These are phyloP conservation scores for Thinopyrum elongatum DNA, from an alignment of 176 grass and related monocot species.

Conservation along the genomic window DNA sequence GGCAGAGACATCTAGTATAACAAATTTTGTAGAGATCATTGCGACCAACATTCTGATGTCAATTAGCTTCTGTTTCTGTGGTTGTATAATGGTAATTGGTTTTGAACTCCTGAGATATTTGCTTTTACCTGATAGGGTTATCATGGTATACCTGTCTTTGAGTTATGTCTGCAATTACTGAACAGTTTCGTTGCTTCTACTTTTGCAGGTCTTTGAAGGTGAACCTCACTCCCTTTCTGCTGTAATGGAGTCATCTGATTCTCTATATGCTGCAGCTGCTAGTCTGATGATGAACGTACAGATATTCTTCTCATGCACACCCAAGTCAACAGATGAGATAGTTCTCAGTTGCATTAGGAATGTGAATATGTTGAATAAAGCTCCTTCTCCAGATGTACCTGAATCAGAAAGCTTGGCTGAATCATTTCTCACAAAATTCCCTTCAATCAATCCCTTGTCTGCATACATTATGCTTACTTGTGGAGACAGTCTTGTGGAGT, in stretches of 20 bases:
- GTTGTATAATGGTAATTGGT: slow-evolving; percentile 88
- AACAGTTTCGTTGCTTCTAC: slow-evolving; percentile 3
- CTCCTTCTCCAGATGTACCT: slow-evolving; percentile 52
- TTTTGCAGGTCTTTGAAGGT: slow-evolving; percentile 84
- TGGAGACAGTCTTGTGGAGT: slow-evolving; percentile 53
- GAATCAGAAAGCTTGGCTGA: slow-evolving; percentile 82
- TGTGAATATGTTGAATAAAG: slow-evolving; percentile 38
- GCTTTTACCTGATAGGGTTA: slow-evolving; percentile 13
- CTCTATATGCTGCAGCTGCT: slow-evolving; percentile 73
- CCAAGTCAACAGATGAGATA: slow-evolving; percentile 84
- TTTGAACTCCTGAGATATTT: slow-evolving; percentile 16
- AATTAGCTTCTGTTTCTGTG: slow-evolving; percentile 88
- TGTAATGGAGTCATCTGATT: slow-evolving; percentile 78
- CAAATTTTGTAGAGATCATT: slow-evolving; percentile 67
- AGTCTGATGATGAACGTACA: slow-evolving; percentile 86
- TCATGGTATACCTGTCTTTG: neutral
- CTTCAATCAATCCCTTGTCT: slow-evolving; percentile 86
- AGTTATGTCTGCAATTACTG: slow-evolving; percentile 10
- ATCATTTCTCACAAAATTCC: slow-evolving; percentile 90
- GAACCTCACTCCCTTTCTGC: slow-evolving; percentile 59
- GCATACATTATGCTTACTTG: slow-evolving; percentile 79
- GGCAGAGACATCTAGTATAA: slow-evolving; percentile 41
- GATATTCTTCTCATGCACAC: slow-evolving; percentile 66
- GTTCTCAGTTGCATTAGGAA: slow-evolving; percentile 76
- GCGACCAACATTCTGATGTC: slow-evolving; percentile 88